Evolutionary conservation across 148 eudicot species (phyloP), one percentile per base, ranked within the genome.

Genomic region (Fagopyrum homotropicum): DNA sequence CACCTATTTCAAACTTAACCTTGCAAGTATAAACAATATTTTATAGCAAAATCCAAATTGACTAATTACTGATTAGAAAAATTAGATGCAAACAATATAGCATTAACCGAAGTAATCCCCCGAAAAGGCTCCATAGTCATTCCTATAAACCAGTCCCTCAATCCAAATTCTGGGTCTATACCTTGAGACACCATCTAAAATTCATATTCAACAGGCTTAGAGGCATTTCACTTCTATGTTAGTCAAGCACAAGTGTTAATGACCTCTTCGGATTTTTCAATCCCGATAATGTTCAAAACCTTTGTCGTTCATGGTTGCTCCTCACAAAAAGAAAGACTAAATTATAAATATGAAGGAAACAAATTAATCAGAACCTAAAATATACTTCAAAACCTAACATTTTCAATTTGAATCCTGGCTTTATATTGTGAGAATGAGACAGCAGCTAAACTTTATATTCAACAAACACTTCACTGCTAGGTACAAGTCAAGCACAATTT

Each of bases 201-300:
- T 40, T 35, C 43, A 66, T 14, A 40, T 15, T 15, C 71, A 66
- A 7, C 35, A 35, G 40, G 40, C 40, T 35, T 35, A 35, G 2
- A 59, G 35, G 9, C 35, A 59, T 35, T 59, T 0, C 43, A 8
- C 40, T 56, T 56, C 17, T 56, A 17, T 3, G 61, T 60, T 60
- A 49, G 8, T 26, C 7, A 29, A 63, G 69, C 69, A 64, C 8
- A 12, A 64, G 10, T 14, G 30, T 10, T 59, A 9, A 59, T 59
- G 40, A 29, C 15, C 14, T 10, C 14, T 9, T 17, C 35, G 10
- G 47, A 43, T 4, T 43, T 43, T 12, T 15, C 35, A 66, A 40
- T 9, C 71, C 71, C 46, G 46, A 64, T 15, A 66, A 66, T 66
- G 16, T 15, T 14, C 47, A 14, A 63, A 66, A 66, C 71, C 71